Evolutionary conservation across 208 protist species (phyloP).

Genomic region (Wallacemonas sp.): DNA sequence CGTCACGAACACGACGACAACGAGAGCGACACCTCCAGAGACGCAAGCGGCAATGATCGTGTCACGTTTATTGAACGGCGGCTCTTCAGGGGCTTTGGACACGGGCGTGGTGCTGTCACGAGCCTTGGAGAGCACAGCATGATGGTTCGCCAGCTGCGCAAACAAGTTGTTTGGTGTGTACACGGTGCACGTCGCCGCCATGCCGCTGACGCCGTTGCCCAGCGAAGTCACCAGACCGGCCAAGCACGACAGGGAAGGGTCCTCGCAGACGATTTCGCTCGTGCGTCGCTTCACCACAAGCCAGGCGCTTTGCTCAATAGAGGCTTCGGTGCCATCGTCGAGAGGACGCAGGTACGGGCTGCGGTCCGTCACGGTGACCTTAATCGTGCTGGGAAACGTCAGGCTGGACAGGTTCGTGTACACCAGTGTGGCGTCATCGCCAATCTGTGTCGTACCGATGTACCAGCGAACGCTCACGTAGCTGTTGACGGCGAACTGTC

Average conservation of each 20-base stretch:
- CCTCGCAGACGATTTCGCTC: neutral
- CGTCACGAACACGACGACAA: slow-evolving; percentile 17
- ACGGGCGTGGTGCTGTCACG: neutral
- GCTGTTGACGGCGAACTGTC: slow-evolving; percentile 25
- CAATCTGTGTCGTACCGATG: slow-evolving; percentile 2
- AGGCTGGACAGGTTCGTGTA: slow-evolving; percentile 10
- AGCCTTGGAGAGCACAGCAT: neutral
- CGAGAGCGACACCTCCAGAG: slow-evolving; percentile 10
- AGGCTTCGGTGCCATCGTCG: neutral
- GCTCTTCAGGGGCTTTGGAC: neutral
- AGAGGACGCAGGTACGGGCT: slow-evolving; percentile 27
- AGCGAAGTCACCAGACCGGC: neutral
- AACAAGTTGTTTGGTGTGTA: slow-evolving; percentile 4
- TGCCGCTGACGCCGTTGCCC: neutral
- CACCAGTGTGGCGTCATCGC: slow-evolving; percentile 12
- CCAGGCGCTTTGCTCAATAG: slow-evolving; percentile 1
- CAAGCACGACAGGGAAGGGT: neutral
- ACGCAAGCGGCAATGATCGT: slow-evolving; percentile 28
- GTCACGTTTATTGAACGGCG: slow-evolving; percentile 4
- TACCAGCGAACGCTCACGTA: slow-evolving; percentile 36
- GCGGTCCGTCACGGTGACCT: slow-evolving; percentile 28
- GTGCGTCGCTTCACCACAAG: neutral
- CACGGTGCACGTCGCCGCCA: neutral
- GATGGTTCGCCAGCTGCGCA: neutral
- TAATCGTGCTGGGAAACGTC: slow-evolving; percentile 30